These are phyloP conservation scores for Pestalotiopsis sp. DNA, from an alignment of 2,329 filamentous ascomycete genomes.

Conservation along the genomic window DNA sequence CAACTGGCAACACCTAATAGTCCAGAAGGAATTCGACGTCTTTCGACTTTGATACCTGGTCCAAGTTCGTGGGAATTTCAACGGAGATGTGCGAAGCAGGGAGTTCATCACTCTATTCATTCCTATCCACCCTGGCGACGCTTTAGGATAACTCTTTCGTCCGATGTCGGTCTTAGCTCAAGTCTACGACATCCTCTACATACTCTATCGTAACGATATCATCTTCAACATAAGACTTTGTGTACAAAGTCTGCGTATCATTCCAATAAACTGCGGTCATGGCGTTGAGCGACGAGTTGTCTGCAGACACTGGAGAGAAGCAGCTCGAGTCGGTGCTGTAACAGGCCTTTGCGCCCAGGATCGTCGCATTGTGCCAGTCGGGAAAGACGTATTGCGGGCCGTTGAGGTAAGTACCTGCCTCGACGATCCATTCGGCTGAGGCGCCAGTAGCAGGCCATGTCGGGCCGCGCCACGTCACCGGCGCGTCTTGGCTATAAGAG, in stretches of 20 bases:
- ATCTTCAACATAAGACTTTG: not conserved
- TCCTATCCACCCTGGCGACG: too few species aligned
- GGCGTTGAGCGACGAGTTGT: conserved; percentile 4
- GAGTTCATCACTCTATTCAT: too few species aligned
- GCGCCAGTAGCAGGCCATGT: not conserved
- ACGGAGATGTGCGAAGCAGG: too few species aligned
- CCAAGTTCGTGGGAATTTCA: not conserved
- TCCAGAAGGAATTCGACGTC: conserved; percentile 36
- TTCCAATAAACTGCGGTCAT: conserved; percentile 9
- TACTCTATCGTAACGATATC: conserved; percentile 7
- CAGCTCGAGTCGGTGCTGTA: conserved; percentile 3
- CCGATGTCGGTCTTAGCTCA: not conserved
- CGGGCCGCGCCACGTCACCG: not conserved
- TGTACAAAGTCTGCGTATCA: conserved; percentile 8
- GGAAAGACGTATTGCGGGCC: conserved; percentile 7
- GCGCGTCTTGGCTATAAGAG: conserved; percentile 4
- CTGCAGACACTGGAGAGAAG: not conserved
- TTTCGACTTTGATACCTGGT: conserved; percentile 15
- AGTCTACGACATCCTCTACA: not conserved
- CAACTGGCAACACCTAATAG: conserved; percentile 36
- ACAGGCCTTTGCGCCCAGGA: not conserved
- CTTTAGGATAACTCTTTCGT: not conserved
- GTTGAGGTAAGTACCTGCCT: conserved; percentile 9
- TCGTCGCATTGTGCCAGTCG: not conserved
- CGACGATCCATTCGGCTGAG: conserved; percentile 5